A percentile compares a stretch with the other conserved stretches of the same genome.
phyloP scores from a whole-genome alignment of 1,284 basidiomycete genomes.

The Ceratobasidium sp. region DNA sequence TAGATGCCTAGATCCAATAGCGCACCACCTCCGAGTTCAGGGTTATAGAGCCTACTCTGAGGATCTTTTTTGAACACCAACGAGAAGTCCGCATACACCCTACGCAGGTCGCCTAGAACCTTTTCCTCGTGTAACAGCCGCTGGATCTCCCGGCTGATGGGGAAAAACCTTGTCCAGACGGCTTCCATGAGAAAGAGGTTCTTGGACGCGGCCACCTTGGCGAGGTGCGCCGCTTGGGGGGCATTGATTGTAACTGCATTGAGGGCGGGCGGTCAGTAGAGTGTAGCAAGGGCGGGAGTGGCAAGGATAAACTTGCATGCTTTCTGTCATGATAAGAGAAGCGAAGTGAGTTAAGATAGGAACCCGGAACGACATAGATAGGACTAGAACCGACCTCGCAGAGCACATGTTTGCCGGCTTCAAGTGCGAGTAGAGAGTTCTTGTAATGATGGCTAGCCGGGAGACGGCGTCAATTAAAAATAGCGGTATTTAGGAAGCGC shows the following conservation, averaged over 20 bases:
- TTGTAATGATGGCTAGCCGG: no score
- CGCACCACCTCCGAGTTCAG: slow-evolving; percentile 63
- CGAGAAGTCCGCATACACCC: slow-evolving; percentile 51
- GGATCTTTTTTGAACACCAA: slow-evolving; percentile 48
- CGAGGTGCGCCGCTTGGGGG: slow-evolving; percentile 61
- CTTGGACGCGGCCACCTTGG: slow-evolving; percentile 60
- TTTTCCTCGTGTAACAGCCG: slow-evolving; percentile 48
- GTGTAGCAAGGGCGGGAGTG: no score
- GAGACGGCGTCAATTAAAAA: no score
- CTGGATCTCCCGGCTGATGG: slow-evolving; percentile 49
- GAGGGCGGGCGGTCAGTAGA: not conserved
- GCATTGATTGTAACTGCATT: slow-evolving; percentile 60
- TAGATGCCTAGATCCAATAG: slow-evolving; percentile 63
- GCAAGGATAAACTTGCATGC: slow-evolving; percentile 48
- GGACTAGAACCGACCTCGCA: no score
- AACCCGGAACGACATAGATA: not conserved
- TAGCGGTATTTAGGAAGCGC: no score
- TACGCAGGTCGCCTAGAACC: slow-evolving; percentile 51
- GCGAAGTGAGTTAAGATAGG: not conserved
- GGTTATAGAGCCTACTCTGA: slow-evolving; percentile 60
- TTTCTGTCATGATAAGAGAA: slow-evolving; percentile 39
- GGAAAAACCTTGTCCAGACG: slow-evolving; percentile 55
- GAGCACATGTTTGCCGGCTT: slow-evolving; percentile 63
- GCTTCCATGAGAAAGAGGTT: slow-evolving; percentile 64
- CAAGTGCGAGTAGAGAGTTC: slow-evolving; percentile 60